A percentile compares a stretch with the other conserved stretches of the same genome.
Evolutionary conservation across 345 rosid genomes (phyloP).

Genomic region (Bretschneidera sinensis): DNA sequence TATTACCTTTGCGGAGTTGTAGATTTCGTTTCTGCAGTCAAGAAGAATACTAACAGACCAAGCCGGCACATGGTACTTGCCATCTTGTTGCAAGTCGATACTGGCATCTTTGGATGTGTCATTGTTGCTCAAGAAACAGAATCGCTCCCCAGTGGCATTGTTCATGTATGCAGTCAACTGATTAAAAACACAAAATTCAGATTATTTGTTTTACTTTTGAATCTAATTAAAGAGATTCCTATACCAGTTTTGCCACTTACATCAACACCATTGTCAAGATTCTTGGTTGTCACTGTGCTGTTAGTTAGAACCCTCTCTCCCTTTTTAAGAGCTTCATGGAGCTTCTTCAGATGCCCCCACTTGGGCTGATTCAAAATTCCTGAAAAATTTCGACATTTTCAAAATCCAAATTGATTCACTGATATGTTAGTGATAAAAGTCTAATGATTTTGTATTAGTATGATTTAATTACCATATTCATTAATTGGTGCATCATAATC

Average conservation of each 20-base stretch:
- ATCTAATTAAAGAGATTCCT: too few species aligned
- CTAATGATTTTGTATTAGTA: not conserved
- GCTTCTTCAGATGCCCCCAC: conserved; percentile 68
- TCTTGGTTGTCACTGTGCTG: conserved; percentile 32
- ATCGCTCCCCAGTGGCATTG: conserved; percentile 25
- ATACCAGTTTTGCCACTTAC: too few species aligned
- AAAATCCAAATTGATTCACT: not conserved
- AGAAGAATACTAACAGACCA: conserved; percentile 69
- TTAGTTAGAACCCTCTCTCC: conserved; percentile 51
- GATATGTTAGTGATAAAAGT: not conserved
- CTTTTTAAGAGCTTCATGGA: conserved; percentile 47
- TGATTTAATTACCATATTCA: conserved; percentile 39
- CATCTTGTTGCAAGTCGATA: conserved; percentile 34
- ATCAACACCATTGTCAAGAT: conserved; percentile 30
- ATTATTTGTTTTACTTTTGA: not conserved
- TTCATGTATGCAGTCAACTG: conserved; percentile 31
- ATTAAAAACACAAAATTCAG: not conserved
- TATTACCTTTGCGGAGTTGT: conserved; percentile 49
- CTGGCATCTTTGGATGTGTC: conserved; percentile 36
- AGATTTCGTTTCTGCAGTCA: conserved; percentile 40
- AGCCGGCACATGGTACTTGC: conserved; percentile 33
- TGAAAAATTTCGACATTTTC: not conserved
- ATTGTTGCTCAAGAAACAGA: conserved; percentile 56
- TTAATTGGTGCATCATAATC: conserved; percentile 60
- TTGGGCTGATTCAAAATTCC: conserved; percentile 73